Evolutionary conservation across 495 filamentous ascomycete species (phyloP).

Genomic region (Penicillium mononematosum): DNA sequence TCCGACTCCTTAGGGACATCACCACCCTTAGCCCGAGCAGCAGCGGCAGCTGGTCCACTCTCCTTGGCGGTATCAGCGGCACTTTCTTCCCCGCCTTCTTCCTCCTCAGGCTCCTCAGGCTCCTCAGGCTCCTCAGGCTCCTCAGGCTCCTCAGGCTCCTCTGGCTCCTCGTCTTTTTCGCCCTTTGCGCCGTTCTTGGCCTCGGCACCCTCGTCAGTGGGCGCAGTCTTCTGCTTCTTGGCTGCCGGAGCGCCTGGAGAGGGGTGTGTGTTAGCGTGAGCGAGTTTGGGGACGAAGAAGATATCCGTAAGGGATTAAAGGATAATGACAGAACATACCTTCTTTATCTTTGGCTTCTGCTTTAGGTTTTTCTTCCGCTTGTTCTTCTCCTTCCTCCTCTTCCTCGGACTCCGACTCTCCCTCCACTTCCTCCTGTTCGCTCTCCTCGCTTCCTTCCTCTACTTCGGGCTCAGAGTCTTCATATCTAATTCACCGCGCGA

Average conservation of each 20-base stretch:
- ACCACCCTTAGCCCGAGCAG: conserved; percentile 43
- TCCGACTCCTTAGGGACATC: conserved; percentile 50
- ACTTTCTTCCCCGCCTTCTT: conserved; percentile 31
- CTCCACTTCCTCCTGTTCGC: conserved; percentile 39
- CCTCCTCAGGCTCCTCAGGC: conserved; percentile 29
- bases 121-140: conserved; percentile 33
- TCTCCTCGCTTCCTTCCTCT: conserved; percentile 45
- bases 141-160: conserved; percentile 29
- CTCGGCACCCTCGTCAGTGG: conserved; percentile 19
- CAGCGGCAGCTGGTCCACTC: conserved; percentile 44
- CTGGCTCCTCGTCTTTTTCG: conserved; percentile 29
- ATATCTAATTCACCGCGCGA: conserved; percentile 38
- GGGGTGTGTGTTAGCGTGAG: conserved; percentile 9
- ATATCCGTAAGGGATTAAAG: background rate
- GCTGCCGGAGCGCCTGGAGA: conserved; percentile 39
- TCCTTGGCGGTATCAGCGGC: conserved; percentile 35
- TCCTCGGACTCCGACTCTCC: conserved; percentile 24
- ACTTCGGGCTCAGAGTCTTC: conserved; percentile 46
- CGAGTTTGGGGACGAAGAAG: background rate
- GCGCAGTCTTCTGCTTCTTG: conserved; percentile 33
- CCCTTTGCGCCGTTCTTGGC: conserved; percentile 36
- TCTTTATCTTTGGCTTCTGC: conserved; percentile 24
- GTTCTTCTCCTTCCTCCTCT: conserved; percentile 21
- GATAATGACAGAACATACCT: conserved; percentile 21
- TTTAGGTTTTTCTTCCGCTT: conserved; percentile 20